Conservation (phyloP, 2,329 filamentous ascomycete species). For the Stromatinia cepivora region DNA sequence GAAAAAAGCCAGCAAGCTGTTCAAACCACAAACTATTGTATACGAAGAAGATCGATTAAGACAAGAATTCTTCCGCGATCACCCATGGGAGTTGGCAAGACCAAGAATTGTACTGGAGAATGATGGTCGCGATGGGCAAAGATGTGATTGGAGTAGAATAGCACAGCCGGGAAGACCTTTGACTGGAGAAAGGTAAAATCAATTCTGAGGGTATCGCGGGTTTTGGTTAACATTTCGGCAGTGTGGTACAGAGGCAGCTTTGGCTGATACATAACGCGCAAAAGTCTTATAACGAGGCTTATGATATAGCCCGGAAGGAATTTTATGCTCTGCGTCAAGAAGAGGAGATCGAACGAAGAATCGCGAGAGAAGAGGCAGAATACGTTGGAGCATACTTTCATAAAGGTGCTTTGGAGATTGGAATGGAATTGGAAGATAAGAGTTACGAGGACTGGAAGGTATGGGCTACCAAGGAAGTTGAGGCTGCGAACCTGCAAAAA, state of each 20-base stretch:
- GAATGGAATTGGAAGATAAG: conserved; percentile 78
- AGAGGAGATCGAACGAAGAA: conserved; percentile 77
- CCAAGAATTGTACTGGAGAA: conserved; percentile 82
- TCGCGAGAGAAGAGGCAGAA: conserved; percentile 84
- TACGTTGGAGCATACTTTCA: conserved; percentile 88
- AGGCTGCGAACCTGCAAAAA: conserved; percentile 45
- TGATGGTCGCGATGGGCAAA: conserved; percentile 77
- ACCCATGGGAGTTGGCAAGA: conserved; percentile 94
- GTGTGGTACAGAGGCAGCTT: conserved; percentile 88
- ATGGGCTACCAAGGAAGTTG: conserved; percentile 63
- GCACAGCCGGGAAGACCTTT: conserved; percentile 73
- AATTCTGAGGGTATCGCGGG: background rate
- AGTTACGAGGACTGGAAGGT: conserved; percentile 81
- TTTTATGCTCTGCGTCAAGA: conserved; percentile 84
- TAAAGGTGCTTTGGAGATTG: conserved; percentile 70
- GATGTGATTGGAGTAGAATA: conserved; percentile 76
- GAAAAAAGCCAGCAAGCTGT: conserved; percentile 71
- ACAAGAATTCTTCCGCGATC: conserved; percentile 82
- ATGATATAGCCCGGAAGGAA: conserved; percentile 83
- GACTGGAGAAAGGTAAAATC: conserved; percentile 76
- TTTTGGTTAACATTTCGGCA: conserved; percentile 44
- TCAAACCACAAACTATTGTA: conserved; percentile 72
- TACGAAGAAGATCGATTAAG: conserved; percentile 86
- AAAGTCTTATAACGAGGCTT: conserved; percentile 67
- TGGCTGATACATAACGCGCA: conserved; percentile 72